A percentile compares a stretch with the other conserved stretches of the same genome.
phyloP scores from a whole-genome alignment of 441 rosid genomes.

The Eutrema salsugineum region DNA sequence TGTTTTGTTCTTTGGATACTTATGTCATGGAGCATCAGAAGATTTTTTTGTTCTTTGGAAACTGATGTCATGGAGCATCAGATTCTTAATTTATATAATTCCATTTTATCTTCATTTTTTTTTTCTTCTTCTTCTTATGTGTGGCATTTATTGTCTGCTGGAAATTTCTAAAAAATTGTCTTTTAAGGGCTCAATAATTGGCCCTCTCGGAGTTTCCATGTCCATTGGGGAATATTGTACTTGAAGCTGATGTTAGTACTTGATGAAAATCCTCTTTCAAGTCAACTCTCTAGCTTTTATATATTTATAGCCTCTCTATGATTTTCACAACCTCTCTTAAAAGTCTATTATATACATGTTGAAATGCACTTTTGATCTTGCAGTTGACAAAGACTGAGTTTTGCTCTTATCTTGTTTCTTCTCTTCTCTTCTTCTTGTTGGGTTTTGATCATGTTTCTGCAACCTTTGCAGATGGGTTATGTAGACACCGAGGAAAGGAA shows the following conservation, averaged over 20 bases:
- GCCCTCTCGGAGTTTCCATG: constrained; percentile 29
- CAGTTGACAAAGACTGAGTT: constrained; percentile 53
- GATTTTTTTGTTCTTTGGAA: constrained; percentile 27
- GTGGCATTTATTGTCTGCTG: constrained; percentile 19
- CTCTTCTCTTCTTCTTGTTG: constrained; percentile 10
- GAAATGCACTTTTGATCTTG: constrained; percentile 38
- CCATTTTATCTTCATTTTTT: not conserved
- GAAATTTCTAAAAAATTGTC: constrained; percentile 2
- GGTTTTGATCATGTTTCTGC: constrained; percentile 64
- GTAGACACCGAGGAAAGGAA: constrained; percentile 48
- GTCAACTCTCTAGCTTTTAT: constrained; percentile 35
- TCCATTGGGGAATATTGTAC: constrained; percentile 34
- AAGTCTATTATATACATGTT: constrained; percentile 37
- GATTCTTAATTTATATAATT: constrained; percentile 13
- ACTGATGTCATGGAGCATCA: constrained; percentile 28
- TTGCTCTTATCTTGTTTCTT: constrained; percentile 21
- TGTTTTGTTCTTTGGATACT: constrained; percentile 23
- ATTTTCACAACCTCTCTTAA: constrained; percentile 42
- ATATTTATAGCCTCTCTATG: constrained; percentile 19
- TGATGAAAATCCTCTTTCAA: constrained; percentile 20
- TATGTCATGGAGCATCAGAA: constrained; percentile 27
- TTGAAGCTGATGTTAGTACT: constrained; percentile 38
- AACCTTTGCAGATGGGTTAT: constrained; percentile 54
- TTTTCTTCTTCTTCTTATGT: constrained; percentile 3
- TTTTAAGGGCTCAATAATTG: constrained; percentile 24